Base-by-base conservation (phyloP, 2,329 filamentous ascomycete species). In the Plenodomus biglobosus region DNA sequence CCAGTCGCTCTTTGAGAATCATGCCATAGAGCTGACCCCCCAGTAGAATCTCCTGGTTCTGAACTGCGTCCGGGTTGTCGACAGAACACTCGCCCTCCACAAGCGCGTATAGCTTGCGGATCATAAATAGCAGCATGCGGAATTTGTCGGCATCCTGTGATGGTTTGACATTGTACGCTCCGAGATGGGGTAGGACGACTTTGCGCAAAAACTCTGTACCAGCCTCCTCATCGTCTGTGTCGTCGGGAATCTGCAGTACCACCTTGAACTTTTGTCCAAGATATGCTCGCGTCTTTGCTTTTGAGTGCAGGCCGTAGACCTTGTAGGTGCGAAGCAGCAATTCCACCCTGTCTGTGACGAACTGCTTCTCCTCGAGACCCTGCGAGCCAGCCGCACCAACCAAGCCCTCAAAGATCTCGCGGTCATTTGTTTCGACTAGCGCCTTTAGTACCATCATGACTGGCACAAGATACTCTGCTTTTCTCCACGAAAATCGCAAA, bases 391-490 rank as follows among this genome's bases (percentile, higher is more conserved):
- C 81, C 21, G 84, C 79, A 32, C 92, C 92, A 39, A 97, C 86
- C 42, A 99, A 76, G n/a, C 88, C 88, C 73, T 97, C 92, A 51
- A 95, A 97, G 38, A 99, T 94, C 68, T 96, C 92, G 48, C 90
- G 85, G 68, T 99, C 94, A 69, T 96, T 99, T 15, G 94, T 99
- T 72, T 99, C 92, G 2, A 94, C 83, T 41, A 99, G 78, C 1
- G 94, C 92, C 76, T 97, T 99, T 56, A 99, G 76, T 27, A 99
- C 85, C 92, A 99, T 97, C 81, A 96, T 86, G 52, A 91, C 88
- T 1, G 94, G 94, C 2, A 99, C 83, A n/a, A 99, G 83, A 66
- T 90, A 99, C 73, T 99, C 94, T 61, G 91, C 90, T 75, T 99
- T 99, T 59, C 92, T 83, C 92, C 92, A 99, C 6, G 92, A 96